Evolutionary conservation across 1,139 yeast species (phyloP).

Genomic region (Meyerozyma athensensis): DNA sequence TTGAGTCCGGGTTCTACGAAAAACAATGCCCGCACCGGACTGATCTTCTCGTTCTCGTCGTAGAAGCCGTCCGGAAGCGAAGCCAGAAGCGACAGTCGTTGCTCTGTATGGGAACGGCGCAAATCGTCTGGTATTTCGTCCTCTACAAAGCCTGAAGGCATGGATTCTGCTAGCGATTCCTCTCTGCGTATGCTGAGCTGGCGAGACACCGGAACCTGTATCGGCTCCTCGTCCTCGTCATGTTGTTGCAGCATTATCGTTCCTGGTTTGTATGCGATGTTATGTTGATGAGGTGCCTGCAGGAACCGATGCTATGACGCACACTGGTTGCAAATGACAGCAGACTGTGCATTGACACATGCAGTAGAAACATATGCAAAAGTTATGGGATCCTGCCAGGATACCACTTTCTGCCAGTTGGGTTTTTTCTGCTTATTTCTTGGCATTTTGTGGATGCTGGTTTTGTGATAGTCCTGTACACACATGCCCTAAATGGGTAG

Average conservation of each 20-base stretch:
- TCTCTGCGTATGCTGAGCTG: slow-evolving; percentile 2
- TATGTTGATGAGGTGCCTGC: too few relatives aligned
- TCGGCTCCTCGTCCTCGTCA: neutral
- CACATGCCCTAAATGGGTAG: neutral
- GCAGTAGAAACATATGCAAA: too few relatives aligned
- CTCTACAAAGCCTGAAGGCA: neutral
- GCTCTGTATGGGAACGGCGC: neutral
- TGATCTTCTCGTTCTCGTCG: slow-evolving; percentile 2
- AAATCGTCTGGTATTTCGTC: neutral
- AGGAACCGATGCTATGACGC: too few relatives aligned
- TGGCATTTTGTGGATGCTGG: neutral
- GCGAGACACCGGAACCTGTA: slow-evolving; percentile 1
- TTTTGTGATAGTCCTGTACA: neutral
- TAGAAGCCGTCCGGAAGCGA: neutral
- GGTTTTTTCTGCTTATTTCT: neutral
- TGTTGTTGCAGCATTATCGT: neutral
- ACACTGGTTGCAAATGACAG: too few relatives aligned
- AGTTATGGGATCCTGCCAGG: too few relatives aligned
- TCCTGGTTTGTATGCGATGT: too few relatives aligned
- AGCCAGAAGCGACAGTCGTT: slow-evolving; percentile 1
- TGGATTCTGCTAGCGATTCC: neutral
- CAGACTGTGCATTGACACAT: too few relatives aligned
- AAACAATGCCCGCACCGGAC: neutral
- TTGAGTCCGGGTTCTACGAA: neutral
- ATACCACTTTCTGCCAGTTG: neutral